Base-by-base conservation (phyloP, 2,329 filamentous ascomycete species). In the Sporothrix brasiliensis region DNA sequence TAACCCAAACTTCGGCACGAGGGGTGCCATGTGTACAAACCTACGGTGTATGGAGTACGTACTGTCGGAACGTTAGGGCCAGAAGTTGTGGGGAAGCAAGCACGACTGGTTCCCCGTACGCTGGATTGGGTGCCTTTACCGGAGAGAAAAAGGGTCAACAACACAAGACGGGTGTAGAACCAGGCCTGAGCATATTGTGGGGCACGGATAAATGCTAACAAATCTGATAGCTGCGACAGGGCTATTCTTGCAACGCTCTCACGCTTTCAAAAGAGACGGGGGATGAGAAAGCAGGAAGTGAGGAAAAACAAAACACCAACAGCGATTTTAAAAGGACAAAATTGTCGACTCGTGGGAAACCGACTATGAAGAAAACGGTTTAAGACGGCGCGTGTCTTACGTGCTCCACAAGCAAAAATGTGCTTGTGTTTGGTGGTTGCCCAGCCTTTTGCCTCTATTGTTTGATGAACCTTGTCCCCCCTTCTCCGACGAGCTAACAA, bases 61-160 rank as follows among this genome's bases (percentile, higher is more conserved):
- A 5, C 14, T 16, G 47, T 6, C 1, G 47, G 16, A 14, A n/a
- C 16, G 47, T 14, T 14, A 3, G 16, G 16, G 16, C 16, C 19
- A 19, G 19, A 50, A 47, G n/a, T 6, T 27, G 39, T 63, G 58
- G 58, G 19, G 39, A 44, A n/a, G 3, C 58, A 47, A 34, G 39
- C 54, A 58, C 30, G n/a, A 47, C 58, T 50, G 14, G 44, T 16
- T 63, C 61, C 44, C 61, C 61, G 27, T 50, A 50, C 44, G 61
- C 44, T 68, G 34, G 52, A 47, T 49, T 58, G 66, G 34, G 34
- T 30, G 27, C 39, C 34, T n/a, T 39, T 56, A 34, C 65, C 34
- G 52, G 14, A 52, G 65, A 34, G 24, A 53, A 30, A 34, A 41
- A 21, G 21, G 27, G 39, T 63, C 41, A 50, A 65, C 10, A 49